A percentile compares a stretch with the other conserved stretches of the same genome.
Evolutionary conservation across 352 stramenopile species (phyloP).

Genomic region (Phytophthora citricola): DNA sequence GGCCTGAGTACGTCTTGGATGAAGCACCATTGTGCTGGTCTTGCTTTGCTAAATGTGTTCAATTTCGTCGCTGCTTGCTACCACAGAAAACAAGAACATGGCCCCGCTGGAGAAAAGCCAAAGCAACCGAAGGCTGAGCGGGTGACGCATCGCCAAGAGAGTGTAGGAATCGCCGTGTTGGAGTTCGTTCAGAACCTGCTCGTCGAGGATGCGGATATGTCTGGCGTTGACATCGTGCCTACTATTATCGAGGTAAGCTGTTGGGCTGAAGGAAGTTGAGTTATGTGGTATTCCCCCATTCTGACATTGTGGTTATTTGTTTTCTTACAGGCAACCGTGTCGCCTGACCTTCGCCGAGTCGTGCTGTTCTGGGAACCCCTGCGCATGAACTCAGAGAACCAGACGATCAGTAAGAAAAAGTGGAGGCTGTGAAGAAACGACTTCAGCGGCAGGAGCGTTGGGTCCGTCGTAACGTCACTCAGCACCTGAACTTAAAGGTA

Average conservation of each 20-base stretch:
- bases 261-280: no score
- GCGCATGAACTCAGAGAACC: conserved; percentile 72
- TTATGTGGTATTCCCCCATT: background rate
- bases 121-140: conserved; percentile 70
- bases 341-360: conserved; percentile 67
- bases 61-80: background rate
- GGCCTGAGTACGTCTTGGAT: conserved; percentile 48
- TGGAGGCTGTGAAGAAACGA: conserved; percentile 64
- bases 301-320: conserved; percentile 1
- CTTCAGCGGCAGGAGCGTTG: conserved; percentile 72
- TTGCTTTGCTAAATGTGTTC: no score
- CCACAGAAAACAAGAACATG: conserved; percentile 70
- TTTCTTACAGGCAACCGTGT: conserved; percentile 62
- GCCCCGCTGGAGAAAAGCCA: conserved; percentile 75
- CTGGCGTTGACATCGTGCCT: conserved; percentile 65
- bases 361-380: conserved; percentile 80
- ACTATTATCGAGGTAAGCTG: conserved; percentile 69
- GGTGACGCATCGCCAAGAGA: conserved; percentile 78
- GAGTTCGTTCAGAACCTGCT: conserved; percentile 78
- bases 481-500: conserved; percentile 86
- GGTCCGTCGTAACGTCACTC: conserved; percentile 72
- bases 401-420: conserved; percentile 82
- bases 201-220: conserved; percentile 66
- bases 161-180: conserved; percentile 66
- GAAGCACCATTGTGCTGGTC: no score